phyloP scores from a whole-genome alignment of 345 rosid genomes.

The Punica granatum region DNA sequence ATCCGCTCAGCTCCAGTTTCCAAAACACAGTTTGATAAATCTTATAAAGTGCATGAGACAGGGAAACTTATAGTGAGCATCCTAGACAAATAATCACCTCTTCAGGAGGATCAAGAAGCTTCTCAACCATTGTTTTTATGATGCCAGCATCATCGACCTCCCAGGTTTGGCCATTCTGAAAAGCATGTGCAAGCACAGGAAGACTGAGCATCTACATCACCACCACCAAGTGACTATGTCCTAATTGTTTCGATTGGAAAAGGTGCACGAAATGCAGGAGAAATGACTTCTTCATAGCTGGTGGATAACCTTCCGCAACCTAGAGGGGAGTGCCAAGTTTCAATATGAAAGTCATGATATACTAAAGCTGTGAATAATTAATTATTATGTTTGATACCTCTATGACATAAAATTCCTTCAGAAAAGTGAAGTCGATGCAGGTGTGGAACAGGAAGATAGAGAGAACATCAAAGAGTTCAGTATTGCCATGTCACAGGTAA shows the following conservation, averaged over 20 bases:
- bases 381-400: conserved; percentile 47
- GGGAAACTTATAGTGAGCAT: neutral
- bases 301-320: conserved; percentile 94
- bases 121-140: conserved; percentile 89
- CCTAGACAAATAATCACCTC: conserved; percentile 42
- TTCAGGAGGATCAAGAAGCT: conserved; percentile 99
- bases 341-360: neutral
- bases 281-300: conserved; percentile 73
- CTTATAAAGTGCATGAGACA: conserved; percentile 2
- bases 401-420: conserved; percentile 95
- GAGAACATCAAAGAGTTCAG: conserved; percentile 85
- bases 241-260: conserved; percentile 88
- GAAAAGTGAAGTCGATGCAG: conserved; percentile 93
- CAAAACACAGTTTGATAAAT: neutral
- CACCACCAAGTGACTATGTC: conserved; percentile 88
- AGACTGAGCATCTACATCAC: conserved; percentile 99
- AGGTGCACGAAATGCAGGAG: conserved; percentile 81
- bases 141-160: conserved; percentile 85
- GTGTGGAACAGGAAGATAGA: conserved; percentile 84
- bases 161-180: conserved; percentile 84
- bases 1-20: neutral
- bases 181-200: conserved; percentile 97
- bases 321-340: conserved; percentile 17
- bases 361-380: neutral
- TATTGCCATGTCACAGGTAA: conserved; percentile 77